Evolutionary conservation across 805 yeast genomes (phyloP).

Genomic region (Tanozyma kutaoensis): DNA sequence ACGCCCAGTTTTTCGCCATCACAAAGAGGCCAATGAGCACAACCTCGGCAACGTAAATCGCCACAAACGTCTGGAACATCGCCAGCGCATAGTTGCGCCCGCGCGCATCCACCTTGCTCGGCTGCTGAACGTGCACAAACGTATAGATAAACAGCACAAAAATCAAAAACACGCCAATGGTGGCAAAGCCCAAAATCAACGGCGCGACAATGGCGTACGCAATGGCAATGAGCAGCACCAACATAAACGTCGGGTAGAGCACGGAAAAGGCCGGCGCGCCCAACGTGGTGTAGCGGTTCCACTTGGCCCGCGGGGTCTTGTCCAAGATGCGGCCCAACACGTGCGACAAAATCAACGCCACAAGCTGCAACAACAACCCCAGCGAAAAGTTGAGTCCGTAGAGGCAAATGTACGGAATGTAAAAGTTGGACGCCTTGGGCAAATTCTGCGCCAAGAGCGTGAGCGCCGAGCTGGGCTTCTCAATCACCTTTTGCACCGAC

Average conservation of each 20-base stretch:
- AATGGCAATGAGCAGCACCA: slow-evolving; percentile 59
- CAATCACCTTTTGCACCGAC: slow-evolving; percentile 54
- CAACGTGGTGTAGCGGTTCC: slow-evolving; percentile 61
- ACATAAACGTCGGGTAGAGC: slow-evolving; percentile 64
- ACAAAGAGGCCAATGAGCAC: slow-evolving; percentile 62
- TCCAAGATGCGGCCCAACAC: slow-evolving; percentile 62
- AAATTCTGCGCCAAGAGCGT: slow-evolving; percentile 56
- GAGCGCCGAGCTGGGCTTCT: slow-evolving; percentile 47
- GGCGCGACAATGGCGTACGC: slow-evolving; percentile 75
- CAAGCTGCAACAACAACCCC: slow-evolving; percentile 66
- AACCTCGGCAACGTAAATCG: slow-evolving; percentile 56
- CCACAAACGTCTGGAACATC: slow-evolving; percentile 59
- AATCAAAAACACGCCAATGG: slow-evolving; percentile 40
- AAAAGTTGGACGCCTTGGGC: slow-evolving; percentile 87
- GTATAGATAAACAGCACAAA: slow-evolving; percentile 54
- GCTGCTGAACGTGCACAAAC: slow-evolving; percentile 48
- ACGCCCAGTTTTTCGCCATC: slow-evolving; percentile 69
- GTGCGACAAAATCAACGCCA: slow-evolving; percentile 57
- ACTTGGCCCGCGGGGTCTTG: slow-evolving; percentile 83
- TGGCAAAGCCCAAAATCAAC: slow-evolving; percentile 53
- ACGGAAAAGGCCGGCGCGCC: slow-evolving; percentile 71
- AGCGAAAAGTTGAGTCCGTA: slow-evolving; percentile 73
- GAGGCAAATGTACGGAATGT: slow-evolving; percentile 67
- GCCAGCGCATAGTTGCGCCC: slow-evolving; percentile 69
- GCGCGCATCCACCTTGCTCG: slow-evolving; percentile 43